Evolutionary conservation across 179 eudicot species (phyloP).

Genomic region (Spinacia oleracea): DNA sequence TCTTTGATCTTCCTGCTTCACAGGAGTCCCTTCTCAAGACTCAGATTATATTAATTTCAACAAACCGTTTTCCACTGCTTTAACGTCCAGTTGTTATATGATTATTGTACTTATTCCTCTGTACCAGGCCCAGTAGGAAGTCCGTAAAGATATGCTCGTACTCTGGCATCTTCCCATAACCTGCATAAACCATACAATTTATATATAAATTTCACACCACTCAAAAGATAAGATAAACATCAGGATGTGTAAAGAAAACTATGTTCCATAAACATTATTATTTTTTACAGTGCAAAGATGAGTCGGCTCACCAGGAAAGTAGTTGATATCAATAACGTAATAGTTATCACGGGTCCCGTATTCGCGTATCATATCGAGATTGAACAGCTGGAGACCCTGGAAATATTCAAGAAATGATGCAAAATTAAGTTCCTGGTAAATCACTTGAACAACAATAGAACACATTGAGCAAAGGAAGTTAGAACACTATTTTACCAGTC

Average conservation of each 20-base stretch:
- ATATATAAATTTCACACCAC: too few relatives aligned
- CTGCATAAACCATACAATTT: constrained; percentile 47
- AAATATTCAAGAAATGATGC: constrained; percentile 1
- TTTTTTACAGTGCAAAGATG: background rate
- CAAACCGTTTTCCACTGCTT: background rate
- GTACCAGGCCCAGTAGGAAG: constrained; percentile 63
- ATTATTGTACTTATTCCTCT: constrained; percentile 48
- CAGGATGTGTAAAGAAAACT: background rate
- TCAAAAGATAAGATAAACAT: background rate
- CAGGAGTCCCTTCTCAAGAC: constrained; percentile 18
- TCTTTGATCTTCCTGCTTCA: constrained; percentile 17
- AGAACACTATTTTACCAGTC: constrained; percentile 43
- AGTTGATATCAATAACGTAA: constrained; percentile 74
- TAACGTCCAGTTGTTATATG: constrained; percentile 27
- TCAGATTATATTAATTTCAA: background rate
- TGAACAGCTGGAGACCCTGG: constrained; percentile 73
- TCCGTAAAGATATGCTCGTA: constrained; percentile 94
- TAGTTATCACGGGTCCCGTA: constrained; percentile 53
- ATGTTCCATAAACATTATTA: background rate
- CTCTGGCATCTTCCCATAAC: constrained; percentile 96
- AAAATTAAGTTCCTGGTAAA: background rate
- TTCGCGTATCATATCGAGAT: constrained; percentile 72
- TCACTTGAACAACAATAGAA: background rate
- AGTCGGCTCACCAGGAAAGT: constrained; percentile 63
- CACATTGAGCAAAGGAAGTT: background rate